Percentiles rank a stretch among this genome's conserved stretches.
Evolutionary conservation across 2,329 filamentous ascomycete genomes (phyloP).

Genomic region (Xylariaceae sp.): DNA sequence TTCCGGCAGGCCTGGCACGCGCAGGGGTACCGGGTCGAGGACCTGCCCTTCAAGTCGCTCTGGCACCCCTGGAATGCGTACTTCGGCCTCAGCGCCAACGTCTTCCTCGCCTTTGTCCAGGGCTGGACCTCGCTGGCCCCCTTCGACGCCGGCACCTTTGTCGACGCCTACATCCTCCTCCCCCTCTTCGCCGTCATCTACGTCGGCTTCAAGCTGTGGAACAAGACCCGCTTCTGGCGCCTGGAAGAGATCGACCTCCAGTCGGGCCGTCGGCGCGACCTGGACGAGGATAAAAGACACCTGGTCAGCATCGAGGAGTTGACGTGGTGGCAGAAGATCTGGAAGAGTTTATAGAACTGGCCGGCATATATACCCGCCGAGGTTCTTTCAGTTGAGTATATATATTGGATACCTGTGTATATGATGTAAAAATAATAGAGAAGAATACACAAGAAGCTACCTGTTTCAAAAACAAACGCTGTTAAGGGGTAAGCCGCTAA

Average conservation of each 20-base stretch:
- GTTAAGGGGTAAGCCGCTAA: too few species aligned
- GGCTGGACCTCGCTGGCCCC: conserved; percentile 57
- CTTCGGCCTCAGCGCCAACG: conserved; percentile 51
- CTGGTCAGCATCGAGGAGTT: conserved; percentile 23
- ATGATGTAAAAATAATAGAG: too few species aligned
- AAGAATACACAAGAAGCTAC: too few species aligned
- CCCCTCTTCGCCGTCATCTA: conserved; percentile 56
- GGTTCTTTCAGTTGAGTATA: too few species aligned
- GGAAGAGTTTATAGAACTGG: conserved; percentile 36
- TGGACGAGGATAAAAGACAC: conserved; percentile 41
- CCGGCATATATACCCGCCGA: too few species aligned
- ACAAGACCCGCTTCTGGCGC: conserved; percentile 47
- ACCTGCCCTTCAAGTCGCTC: conserved; percentile 51
- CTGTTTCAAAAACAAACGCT: too few species aligned
- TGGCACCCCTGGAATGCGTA: conserved; percentile 55
- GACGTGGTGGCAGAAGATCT: conserved; percentile 41
- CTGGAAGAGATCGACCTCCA: conserved; percentile 51
- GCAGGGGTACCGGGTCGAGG: conserved; percentile 50
- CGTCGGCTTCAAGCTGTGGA: conserved; percentile 47
- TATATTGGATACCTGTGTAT: too few species aligned
- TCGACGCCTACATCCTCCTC: conserved; percentile 58
- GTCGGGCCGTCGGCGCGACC: conserved; percentile 48
- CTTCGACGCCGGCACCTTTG: conserved; percentile 53
- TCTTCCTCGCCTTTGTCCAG: conserved; percentile 56
- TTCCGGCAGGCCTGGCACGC: conserved; percentile 59